Evolutionary conservation across 1,284 basidiomycete species (phyloP), one percentile per base, ranked within the genome.

Genomic region (Heterobasidion occidentale): DNA sequence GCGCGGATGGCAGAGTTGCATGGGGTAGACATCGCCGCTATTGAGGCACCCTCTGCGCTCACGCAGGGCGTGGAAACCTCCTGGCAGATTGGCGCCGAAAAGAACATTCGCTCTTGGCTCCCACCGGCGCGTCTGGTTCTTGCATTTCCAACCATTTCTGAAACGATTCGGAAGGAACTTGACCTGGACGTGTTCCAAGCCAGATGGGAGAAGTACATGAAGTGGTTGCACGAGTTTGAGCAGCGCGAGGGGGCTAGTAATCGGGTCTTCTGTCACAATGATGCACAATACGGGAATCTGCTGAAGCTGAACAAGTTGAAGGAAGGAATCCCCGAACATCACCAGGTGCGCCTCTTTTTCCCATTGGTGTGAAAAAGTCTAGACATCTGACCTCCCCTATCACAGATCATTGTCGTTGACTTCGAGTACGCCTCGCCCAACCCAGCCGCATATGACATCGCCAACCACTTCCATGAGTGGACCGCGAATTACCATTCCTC

Each of bases 401-500:
- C 46, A 53, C 66, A 93, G 89, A 86, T 95, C 64, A 90, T 95
- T 66, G 92, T 97, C 42, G 91, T 97, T 61, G 94, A 97, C 71
- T 97, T 96, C 68, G 94, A 98, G 73, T 98, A 97, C 67, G 92
- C 94, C 8, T 79, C 86, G 0, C 88, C 90, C 2, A 97, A 96
- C 68, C 85, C 92, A 34, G 84, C 92, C 3, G 89, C 91, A 2
- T 95, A 86, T 71, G 94, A 98, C 69, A 93, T 98, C 64, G 94
- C 90, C 58, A 97, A 97, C 72, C 94, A 97, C 72, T 97, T 96
- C 72, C 86, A 92, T 67, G 94, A 97, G 72, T 97, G 94, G 94
- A 90, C 90, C 34, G 89, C 92, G 17, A 81, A 96, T 71, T 98
- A 97, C 70, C 88, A 92, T 67, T 78, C 80, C 7, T 68, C 78